Conservation (phyloP, 179 eudicot genomes). For the Corrigiola litoralis region DNA sequence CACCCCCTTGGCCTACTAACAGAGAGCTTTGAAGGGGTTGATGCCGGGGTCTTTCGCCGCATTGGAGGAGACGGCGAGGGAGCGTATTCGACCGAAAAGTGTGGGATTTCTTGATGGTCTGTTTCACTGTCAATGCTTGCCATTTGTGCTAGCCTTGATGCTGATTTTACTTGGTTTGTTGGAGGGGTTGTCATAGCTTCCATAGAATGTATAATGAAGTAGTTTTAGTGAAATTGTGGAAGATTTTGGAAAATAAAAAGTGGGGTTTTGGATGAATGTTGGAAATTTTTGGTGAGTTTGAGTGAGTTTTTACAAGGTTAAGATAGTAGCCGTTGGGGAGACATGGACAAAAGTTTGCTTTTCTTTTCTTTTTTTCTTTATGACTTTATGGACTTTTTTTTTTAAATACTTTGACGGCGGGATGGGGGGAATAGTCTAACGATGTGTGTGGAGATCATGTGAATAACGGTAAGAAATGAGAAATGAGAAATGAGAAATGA, state of each 20-base stretch:
- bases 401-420: slow-evolving; percentile 23
- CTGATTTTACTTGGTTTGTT: slow-evolving; percentile 38
- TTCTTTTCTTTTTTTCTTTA: slow-evolving; percentile 3
- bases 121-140: slow-evolving; percentile 21
- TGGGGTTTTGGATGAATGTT: background rate
- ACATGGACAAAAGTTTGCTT: slow-evolving; percentile 16
- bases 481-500: background rate
- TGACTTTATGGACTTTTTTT: slow-evolving; percentile 8
- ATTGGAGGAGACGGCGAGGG: slow-evolving; percentile 39
- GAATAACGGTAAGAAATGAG: slow-evolving; percentile 34
- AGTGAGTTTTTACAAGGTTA: background rate
- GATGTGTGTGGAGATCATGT: slow-evolving; percentile 11
- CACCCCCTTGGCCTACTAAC: slow-evolving; percentile 32
- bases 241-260: background rate
- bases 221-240: background rate
- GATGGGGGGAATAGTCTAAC: background rate
- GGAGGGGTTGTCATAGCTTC: slow-evolving; percentile 47
- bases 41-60: slow-evolving; percentile 27
- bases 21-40: slow-evolving; percentile 37
- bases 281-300: slow-evolving; percentile 10
- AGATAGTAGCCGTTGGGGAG: slow-evolving; percentile 41
- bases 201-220: slow-evolving; percentile 31
- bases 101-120: slow-evolving; percentile 27
- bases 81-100: slow-evolving; percentile 47
- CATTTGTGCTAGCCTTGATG: slow-evolving; percentile 55